Evolutionary conservation across 345 rosid species (phyloP), one percentile per base, ranked within the genome.

Genomic region (Limnanthes douglasii): DNA sequence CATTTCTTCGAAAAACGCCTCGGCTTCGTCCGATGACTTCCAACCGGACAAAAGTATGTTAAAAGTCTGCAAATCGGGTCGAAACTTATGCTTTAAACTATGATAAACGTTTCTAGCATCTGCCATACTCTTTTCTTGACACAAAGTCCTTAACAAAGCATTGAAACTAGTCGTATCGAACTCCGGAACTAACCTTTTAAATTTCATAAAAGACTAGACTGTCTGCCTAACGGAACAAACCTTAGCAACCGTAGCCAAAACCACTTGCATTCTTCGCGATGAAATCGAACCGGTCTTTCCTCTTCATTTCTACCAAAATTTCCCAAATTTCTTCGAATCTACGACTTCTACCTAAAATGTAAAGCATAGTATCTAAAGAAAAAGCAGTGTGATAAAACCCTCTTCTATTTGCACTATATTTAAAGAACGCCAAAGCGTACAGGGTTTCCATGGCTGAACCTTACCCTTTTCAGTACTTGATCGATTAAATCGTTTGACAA

Each of bases 71-170:
- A 84, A 59, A 62, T 84, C 53, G 1, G 94, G 79, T 38, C 38
- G 48, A 20, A 72, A 84, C 27, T 72, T 66, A 33, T 45, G 55
- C 59, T 88, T 84, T 58, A 88, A 66, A 1, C 45, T 47, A 32
- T 84, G 94, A 60, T 79, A 79, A 6, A 79, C 92, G 57, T 84
- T 76, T 51, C 94, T 79, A 23, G 94, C 94, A 63, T 88, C 86
- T 0, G 32, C 11, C 95, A 84, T 84, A 30, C 75, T 76, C 74
- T 84, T 88, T 68, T 88, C 92, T 56, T 84, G 94, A 38, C 94
- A 79, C 45, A 79, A 50, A 21, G 94, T 66, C 68, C 94, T 71
- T 48, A 84, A 49, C 54, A 88, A 51, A 15, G 86, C 94, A 61
- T 88, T 88, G 34, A 76, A 77, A 60, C 70, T 69, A 29, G 60